Evolutionary conservation across 495 filamentous ascomycete genomes (phyloP), one percentile per base, ranked within the genome.

Genomic region (Neurospora sp.): DNA sequence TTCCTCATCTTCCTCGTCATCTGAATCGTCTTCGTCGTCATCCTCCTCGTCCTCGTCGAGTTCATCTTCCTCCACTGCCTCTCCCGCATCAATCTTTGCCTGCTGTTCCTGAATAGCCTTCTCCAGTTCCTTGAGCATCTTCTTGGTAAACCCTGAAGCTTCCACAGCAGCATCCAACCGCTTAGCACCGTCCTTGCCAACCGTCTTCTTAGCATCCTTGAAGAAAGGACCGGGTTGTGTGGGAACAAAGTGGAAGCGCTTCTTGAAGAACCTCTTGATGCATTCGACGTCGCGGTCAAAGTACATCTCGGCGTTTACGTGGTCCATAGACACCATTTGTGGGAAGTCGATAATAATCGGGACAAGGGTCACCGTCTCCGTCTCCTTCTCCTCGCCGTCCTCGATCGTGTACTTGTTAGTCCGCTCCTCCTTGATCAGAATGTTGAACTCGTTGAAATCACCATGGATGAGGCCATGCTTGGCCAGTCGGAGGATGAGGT

Each of bases 391-490:
- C 68, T 83, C 79, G 7, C 38, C 48, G 20, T 74, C 73, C 18
- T 71, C 70, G 7, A 68, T 69, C 4, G 61, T 71, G 18, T 27
- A 68, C 37, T 78, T 68, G 11, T 31, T 73, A 38, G 38, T 5
- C 40, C 68, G 39, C 40, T 88, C 86, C 76, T 97, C 94, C 75
- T 94, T 90, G 81, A 98, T 90, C 22, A 99, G 85, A 72, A 99
- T 93, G 78, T 99, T 99, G 85, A 99, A 99, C 83, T 98, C 96
- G 83, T 99, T 99, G 84, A 97, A 98, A 80, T 99, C 96, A 75
- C 96, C 96, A 80, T 99, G 96, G 71, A 99, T 98, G 71, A 99
- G 83, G 9, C 96, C 96, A 76, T 91, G 90, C 39, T 87, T 86
- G n/a, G 96, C 96, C 35, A 99, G 86, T 69, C 89, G 85, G 59